These are phyloP conservation scores for Macadamia tetraphylla DNA, from an alignment of 164 flowering plant species.

Conservation along the genomic window DNA sequence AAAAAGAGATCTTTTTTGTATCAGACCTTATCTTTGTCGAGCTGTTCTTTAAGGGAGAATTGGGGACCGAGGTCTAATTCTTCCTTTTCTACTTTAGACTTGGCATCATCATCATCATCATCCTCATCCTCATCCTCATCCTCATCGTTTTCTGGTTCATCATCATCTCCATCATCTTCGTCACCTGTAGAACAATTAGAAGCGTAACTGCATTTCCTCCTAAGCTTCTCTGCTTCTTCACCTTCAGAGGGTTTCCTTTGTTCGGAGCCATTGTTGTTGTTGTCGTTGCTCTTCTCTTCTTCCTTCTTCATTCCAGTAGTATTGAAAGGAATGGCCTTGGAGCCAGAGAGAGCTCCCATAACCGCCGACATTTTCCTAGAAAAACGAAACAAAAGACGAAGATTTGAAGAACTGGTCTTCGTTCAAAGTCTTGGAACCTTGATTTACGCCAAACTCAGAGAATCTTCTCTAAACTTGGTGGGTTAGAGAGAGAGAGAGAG, in stretches of 20 bases:
- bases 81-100: neutral
- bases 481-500: neutral
- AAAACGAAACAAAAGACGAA: neutral
- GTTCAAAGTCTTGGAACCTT: neutral
- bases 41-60: slow-evolving; percentile 43
- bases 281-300: slow-evolving; percentile 7
- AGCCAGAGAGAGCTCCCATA: slow-evolving; percentile 24
- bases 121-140: slow-evolving; percentile 21
- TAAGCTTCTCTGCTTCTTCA: slow-evolving; percentile 6
- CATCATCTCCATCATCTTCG: slow-evolving; percentile 14
- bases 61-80: slow-evolving; percentile 38
- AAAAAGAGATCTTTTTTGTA: neutral
- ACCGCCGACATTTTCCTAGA: slow-evolving; percentile 24
- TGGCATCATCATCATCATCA: slow-evolving; percentile 24
- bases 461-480: neutral
- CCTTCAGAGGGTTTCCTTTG: neutral
- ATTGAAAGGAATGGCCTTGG: slow-evolving; percentile 18
- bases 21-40: slow-evolving; percentile 45
- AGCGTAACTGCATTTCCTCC: slow-evolving; percentile 16
- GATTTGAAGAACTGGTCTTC: neutral
- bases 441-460: neutral
- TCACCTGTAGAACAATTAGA: slow-evolving; percentile 14
- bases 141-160: slow-evolving; percentile 10
- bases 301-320: slow-evolving; percentile 21
- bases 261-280: slow-evolving; percentile 5